Base-by-base conservation (phyloP, 805 yeast genomes). In the Alloascoidea hylecoeti region DNA sequence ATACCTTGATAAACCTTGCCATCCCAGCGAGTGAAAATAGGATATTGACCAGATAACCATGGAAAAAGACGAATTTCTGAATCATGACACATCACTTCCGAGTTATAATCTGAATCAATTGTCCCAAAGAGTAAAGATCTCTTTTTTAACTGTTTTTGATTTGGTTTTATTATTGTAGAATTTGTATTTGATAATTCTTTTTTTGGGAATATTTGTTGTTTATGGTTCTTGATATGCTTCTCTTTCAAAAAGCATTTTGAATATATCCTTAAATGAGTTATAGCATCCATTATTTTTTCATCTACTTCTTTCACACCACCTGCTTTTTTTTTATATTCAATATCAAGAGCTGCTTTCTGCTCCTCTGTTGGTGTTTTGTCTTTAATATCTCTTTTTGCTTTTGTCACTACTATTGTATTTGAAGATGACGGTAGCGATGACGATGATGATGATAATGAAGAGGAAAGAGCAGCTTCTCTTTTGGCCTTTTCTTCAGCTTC, bases 41-140 rank as follows among this genome's bases (percentile, higher is more conserved):
- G 30, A 9, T 9, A 9, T 23, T 9, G 30, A 23, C 30, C n/a
- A 9, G 9, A n/a, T 23, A 23, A 23, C 30, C 30, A 23, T n/a
- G 30, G 30, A n/a, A 23, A 23, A 23, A 23, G 30, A 9, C n/a
- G 30, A 9, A n/a, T 23, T n/a, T 23, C 13, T 23, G n/a, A 23
- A n/a, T 23, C 56, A 23, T 46, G 44, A 41, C 65, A 59, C 17
- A 43, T 17, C 3, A 38, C 54, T 4, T 72, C 49, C 4, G 70
- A 51, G 18, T 69, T 50, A 37, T 13, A 59, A 35, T 16, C 23
- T n/a, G n/a, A n/a, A n/a, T n/a, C n/a, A n/a, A n/a, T n/a, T n/a
- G n/a, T n/a, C n/a, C n/a, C n/a, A 15, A 3, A 5, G 32, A 33
- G 9, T 3, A 12, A 12, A 12, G 16, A 14, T n/a, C 34, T 18